Evolutionary conservation across 208 protist species (phyloP).

Genomic region (Phytomonas francai): DNA sequence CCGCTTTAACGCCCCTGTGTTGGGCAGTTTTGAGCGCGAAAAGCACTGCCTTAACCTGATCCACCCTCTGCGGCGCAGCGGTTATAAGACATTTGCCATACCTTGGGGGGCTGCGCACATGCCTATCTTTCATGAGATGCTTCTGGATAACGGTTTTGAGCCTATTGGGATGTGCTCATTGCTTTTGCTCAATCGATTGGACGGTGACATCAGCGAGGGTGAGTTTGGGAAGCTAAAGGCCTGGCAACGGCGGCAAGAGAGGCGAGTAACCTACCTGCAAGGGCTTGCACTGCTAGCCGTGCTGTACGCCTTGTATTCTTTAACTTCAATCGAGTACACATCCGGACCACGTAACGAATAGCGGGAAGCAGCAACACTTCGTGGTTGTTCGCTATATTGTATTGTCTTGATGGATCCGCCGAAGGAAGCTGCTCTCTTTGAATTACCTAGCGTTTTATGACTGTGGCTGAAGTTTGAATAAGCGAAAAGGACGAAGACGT

Average conservation of each 20-base stretch:
- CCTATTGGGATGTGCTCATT: constrained; percentile 63
- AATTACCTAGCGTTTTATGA: neutral
- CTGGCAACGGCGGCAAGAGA: constrained; percentile 24
- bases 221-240: constrained; percentile 45
- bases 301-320: constrained; percentile 22
- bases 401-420: neutral
- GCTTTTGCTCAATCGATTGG: constrained; percentile 43
- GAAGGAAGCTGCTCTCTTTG: neutral
- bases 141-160: constrained; percentile 75
- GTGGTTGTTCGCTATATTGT: neutral
- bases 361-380: neutral
- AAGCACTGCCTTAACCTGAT: constrained; percentile 81
- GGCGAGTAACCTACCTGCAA: constrained; percentile 19
- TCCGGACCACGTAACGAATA: constrained; percentile 11
- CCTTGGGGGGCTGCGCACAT: constrained; percentile 83
- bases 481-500: neutral
- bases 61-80: constrained; percentile 30
- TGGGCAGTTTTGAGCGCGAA: constrained; percentile 64
- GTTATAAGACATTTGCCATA: constrained; percentile 79
- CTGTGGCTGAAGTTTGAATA: neutral
- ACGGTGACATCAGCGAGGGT: constrained; percentile 63
- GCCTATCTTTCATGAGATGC: constrained; percentile 81
- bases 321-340: constrained; percentile 36
- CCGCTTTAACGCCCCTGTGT: constrained; percentile 62
- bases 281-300: constrained; percentile 16